These are phyloP conservation scores for Aspergillus felis DNA, from an alignment of 2,329 filamentous ascomycete species.

Conservation along the genomic window DNA sequence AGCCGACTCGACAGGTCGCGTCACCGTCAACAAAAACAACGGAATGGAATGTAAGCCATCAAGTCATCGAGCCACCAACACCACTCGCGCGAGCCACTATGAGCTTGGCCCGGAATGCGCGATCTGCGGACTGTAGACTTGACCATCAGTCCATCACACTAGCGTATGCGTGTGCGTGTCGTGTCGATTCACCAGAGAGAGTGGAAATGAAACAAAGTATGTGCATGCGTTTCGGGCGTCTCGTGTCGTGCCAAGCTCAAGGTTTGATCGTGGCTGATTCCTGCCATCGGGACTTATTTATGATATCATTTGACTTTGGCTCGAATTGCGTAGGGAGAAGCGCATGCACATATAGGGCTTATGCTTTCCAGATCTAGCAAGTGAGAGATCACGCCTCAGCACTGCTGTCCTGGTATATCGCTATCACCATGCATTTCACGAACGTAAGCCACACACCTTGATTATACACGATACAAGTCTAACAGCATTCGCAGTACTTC, in stretches of 20 bases:
- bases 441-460: conserved; percentile 1
- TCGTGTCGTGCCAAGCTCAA: neutral
- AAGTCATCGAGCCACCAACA: neutral
- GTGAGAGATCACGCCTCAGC: no score
- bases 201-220: neutral
- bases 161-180: neutral
- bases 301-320: neutral
- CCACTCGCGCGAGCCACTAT: neutral
- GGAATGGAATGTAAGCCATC: neutral
- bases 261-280: neutral
- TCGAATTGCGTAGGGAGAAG: no score
- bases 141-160: neutral
- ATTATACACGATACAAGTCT: conserved; percentile 41
- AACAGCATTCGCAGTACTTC: conserved; percentile 9
- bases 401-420: neutral
- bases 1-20: no score
- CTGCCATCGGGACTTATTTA: neutral
- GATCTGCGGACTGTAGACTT: neutral
- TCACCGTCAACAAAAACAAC: neutral
- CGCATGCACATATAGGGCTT: no score
- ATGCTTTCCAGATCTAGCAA: no score
- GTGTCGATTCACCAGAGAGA: neutral
- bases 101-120: neutral
- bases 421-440: conserved; percentile 7
- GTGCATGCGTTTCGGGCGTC: neutral